These are phyloP conservation scores for Saccharomyces hybrid DNA, from an alignment of 1,139 yeast genomes.

Conservation along the genomic window DNA sequence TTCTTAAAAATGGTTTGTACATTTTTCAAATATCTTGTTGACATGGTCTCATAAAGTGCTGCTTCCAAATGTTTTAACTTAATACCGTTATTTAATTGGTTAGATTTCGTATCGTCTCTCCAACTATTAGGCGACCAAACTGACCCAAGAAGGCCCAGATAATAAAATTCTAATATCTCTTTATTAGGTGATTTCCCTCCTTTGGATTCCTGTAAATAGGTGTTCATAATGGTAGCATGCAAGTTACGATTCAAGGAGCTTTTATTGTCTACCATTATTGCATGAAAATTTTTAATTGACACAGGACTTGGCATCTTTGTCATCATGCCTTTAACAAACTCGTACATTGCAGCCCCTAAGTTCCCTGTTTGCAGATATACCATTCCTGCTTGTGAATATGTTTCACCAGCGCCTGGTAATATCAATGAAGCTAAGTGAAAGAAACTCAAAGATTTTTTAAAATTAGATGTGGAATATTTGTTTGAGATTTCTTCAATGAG, in stretches of 20 bases:
- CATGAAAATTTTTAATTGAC: slow-evolving; percentile 19
- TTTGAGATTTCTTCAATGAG: slow-evolving; percentile 40
- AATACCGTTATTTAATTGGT: slow-evolving; percentile 12
- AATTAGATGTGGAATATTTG: slow-evolving; percentile 34
- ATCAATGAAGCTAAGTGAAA: slow-evolving; percentile 47
- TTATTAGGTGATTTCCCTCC: slow-evolving; percentile 23
- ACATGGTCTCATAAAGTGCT: slow-evolving; percentile 21
- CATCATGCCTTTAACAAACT: slow-evolving; percentile 52
- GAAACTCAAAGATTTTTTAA: slow-evolving; percentile 40
- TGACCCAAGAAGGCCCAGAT: slow-evolving; percentile 25
- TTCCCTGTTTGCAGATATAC: slow-evolving; percentile 39
- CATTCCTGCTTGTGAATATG: slow-evolving; percentile 54
- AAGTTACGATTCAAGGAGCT: slow-evolving; percentile 17
- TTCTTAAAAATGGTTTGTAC: slow-evolving; percentile 23
- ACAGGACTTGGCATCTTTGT: slow-evolving; percentile 41
- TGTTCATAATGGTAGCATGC: slow-evolving; percentile 10
- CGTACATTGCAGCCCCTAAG: slow-evolving; percentile 38
- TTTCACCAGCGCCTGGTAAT: slow-evolving; percentile 60
- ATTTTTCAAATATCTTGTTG: slow-evolving; percentile 24
- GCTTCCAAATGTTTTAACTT: slow-evolving; percentile 16
- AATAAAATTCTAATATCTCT: slow-evolving; percentile 29
- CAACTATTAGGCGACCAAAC: slow-evolving; percentile 21
- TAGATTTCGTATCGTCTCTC: slow-evolving; percentile 13
- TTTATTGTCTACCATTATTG: slow-evolving; percentile 16
- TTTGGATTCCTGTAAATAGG: slow-evolving; percentile 16